Evolutionary conservation across 306 rosid species (phyloP).

Genomic region (Acacia crassicarpa): DNA sequence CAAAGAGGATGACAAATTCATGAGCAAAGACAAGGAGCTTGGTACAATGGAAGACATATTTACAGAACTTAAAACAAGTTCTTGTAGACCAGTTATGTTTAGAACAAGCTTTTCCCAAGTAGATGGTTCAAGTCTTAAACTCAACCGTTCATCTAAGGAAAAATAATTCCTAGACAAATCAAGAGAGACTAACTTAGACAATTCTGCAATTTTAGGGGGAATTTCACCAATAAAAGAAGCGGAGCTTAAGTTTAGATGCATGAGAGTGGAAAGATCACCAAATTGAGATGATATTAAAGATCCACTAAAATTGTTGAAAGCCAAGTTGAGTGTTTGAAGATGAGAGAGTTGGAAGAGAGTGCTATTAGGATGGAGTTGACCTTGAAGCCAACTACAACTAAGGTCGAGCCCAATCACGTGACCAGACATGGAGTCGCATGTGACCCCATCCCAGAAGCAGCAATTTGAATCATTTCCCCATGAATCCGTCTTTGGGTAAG

Average conservation of each 20-base stretch:
- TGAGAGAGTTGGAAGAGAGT: constrained; percentile 1
- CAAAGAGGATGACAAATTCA: constrained; percentile 22
- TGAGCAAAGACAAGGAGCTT: not conserved
- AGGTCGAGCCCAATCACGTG: constrained; percentile 27
- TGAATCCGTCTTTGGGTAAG: constrained; percentile 14
- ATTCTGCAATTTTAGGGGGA: not conserved
- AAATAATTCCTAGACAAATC: not conserved
- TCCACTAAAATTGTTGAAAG: not conserved
- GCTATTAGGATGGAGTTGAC: not conserved
- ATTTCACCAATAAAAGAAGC: rapidly evolving
- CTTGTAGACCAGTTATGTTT: not conserved
- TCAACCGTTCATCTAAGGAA: too few species aligned
- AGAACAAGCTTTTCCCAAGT: not conserved
- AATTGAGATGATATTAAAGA: constrained; percentile 1
- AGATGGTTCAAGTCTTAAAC: not conserved
- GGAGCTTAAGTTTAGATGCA: not conserved
- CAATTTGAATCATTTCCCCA: constrained; percentile 26
- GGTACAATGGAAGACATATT: not conserved
- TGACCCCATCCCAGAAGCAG: constrained; percentile 32
- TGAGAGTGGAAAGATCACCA: constrained; percentile 4
- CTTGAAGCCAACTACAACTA: not conserved
- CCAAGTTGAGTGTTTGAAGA: constrained; percentile 18
- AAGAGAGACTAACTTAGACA: constrained; percentile 10
- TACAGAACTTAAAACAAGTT: not conserved
- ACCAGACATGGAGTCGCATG: not conserved